Conservation (phyloP, 1,284 basidiomycete genomes). For the Mycena sp. region DNA sequence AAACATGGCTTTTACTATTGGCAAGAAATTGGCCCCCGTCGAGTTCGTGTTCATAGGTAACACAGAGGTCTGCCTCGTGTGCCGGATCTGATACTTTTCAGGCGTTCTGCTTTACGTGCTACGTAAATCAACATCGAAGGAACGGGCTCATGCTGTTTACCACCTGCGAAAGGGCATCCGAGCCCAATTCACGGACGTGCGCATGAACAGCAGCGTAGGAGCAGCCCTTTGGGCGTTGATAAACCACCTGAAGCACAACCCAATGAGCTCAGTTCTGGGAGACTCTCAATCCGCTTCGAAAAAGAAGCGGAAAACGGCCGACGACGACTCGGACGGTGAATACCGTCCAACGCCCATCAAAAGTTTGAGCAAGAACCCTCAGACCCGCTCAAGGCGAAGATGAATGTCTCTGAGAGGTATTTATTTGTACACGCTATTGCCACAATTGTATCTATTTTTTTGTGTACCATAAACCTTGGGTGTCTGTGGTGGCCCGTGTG, state of each 20-base stretch:
- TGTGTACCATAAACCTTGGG: constrained; percentile 76
- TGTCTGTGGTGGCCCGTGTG: constrained; percentile 78
- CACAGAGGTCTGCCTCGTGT: background rate
- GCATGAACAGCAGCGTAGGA: constrained; percentile 63
- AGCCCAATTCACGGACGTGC: constrained; percentile 62
- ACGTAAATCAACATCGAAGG: constrained; percentile 46
- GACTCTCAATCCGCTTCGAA: constrained; percentile 11
- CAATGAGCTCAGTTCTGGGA: constrained; percentile 31
- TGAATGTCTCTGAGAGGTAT: background rate
- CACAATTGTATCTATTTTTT: constrained; percentile 26
- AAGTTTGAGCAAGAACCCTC: constrained; percentile 42
- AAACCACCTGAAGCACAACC: constrained; percentile 46
- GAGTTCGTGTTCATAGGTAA: constrained; percentile 80
- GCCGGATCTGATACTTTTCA: constrained; percentile 33
- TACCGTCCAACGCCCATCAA: constrained; percentile 53
- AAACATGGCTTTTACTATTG: constrained; percentile 44
- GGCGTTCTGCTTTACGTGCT: constrained; percentile 68
- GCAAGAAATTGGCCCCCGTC: constrained; percentile 71
- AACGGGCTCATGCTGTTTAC: constrained; percentile 61
- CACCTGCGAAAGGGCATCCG: constrained; percentile 64
- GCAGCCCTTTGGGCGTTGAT: constrained; percentile 67
- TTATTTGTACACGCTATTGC: background rate
- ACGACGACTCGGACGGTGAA: constrained; percentile 44
- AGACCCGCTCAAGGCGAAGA: constrained; percentile 47
- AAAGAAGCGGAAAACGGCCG: constrained; percentile 37